Percentiles rank a stretch among this genome's conserved stretches.
phyloP scores from a whole-genome alignment of 108 stramenopile species.

The Stephanodiscus triporus region DNA sequence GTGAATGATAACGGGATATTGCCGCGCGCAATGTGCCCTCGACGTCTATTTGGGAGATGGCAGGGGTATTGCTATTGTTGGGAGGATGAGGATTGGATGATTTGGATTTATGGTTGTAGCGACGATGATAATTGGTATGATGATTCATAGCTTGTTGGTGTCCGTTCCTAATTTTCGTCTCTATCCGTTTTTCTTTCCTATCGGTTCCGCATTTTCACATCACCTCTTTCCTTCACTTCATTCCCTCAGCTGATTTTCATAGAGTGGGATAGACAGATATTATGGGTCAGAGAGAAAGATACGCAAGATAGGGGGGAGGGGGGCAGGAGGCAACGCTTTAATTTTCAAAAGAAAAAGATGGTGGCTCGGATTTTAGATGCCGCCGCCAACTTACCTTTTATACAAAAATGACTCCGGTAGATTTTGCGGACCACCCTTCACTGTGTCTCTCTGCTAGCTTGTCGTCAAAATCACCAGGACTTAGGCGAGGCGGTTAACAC shows the following conservation, averaged over 20 bases:
- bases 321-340: too few relatives aligned
- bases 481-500: too few relatives aligned
- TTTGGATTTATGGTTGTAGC: background rate
- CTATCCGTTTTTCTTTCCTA: background rate
- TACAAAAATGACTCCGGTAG: too few relatives aligned
- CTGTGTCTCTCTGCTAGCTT: too few relatives aligned
- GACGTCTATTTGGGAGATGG: slow-evolving; percentile 36
- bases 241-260: background rate
- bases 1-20: slow-evolving; percentile 28
- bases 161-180: background rate
- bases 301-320: too few relatives aligned
- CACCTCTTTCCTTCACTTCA: background rate
- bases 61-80: slow-evolving; percentile 6
- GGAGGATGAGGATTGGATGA: background rate
- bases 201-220: background rate
- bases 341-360: too few relatives aligned
- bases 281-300: background rate
- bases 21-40: slow-evolving; percentile 43
- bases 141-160: background rate
- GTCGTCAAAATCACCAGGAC: too few relatives aligned
- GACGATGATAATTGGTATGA: background rate
- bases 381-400: too few relatives aligned
- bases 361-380: too few relatives aligned
- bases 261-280: background rate
- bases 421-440: too few relatives aligned